These are phyloP conservation scores for Ulmus americana DNA, from an alignment of 331 rosid species.

Conservation along the genomic window DNA sequence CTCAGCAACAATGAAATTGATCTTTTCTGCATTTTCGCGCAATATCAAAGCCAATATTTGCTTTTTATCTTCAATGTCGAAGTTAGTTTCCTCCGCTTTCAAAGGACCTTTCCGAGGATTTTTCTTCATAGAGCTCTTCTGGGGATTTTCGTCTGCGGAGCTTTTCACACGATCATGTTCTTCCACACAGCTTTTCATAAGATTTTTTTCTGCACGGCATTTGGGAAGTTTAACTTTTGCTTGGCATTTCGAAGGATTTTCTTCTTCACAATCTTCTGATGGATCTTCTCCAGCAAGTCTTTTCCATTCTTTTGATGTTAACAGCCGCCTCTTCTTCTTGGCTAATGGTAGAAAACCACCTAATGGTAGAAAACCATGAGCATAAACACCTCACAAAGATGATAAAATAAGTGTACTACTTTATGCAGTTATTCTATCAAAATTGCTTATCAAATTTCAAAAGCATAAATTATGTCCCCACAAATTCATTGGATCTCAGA, in stretches of 20 bases:
- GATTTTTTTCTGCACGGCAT: slow-evolving; percentile 28
- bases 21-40: slow-evolving; percentile 53
- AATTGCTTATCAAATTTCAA: not conserved
- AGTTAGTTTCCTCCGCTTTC: slow-evolving; percentile 18
- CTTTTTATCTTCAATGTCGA: slow-evolving; percentile 34
- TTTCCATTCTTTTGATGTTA: slow-evolving; percentile 25
- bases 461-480: not conserved
- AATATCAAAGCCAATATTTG: slow-evolving; percentile 42
- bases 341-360: slow-evolving; percentile 27
- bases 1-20: slow-evolving; percentile 49
- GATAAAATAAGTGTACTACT: not conserved
- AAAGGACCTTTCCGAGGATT: slow-evolving; percentile 5
- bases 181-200: slow-evolving; percentile 14
- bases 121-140: slow-evolving; percentile 22
- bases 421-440: not conserved
- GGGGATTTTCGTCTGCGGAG: slow-evolving; percentile 30
- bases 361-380: slow-evolving; percentile 9
- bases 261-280: slow-evolving; percentile 18
- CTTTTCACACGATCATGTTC: slow-evolving; percentile 22
- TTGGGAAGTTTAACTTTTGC: slow-evolving; percentile 26
- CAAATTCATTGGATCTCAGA: not conserved
- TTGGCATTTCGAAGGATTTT: slow-evolving; percentile 28
- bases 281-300: slow-evolving; percentile 24
- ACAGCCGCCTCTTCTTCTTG: slow-evolving; percentile 28
- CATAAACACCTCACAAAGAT: not conserved